Evolutionary conservation across 2,329 filamentous ascomycete genomes (phyloP).

Genomic region (Claviceps sp.): DNA sequence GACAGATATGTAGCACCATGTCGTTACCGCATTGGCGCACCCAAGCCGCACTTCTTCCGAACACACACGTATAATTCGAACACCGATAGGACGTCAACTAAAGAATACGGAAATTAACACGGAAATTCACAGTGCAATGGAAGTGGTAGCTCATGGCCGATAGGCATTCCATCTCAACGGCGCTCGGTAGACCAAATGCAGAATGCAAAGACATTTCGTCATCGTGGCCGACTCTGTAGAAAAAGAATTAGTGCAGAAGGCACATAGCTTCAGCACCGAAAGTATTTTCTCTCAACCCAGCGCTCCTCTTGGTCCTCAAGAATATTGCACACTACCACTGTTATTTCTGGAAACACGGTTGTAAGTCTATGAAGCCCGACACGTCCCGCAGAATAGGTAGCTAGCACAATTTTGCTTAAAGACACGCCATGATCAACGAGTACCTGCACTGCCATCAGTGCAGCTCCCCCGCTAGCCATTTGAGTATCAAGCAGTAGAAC

Average conservation of each 20-base stretch:
- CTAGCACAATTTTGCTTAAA: slow-evolving; percentile 76
- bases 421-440: slow-evolving; percentile 84
- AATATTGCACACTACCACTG: slow-evolving; percentile 72
- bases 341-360: slow-evolving; percentile 77
- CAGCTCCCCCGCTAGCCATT: slow-evolving; percentile 79
- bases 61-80: too few relatives aligned
- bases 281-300: slow-evolving; percentile 84
- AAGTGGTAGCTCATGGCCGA: background rate
- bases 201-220: background rate
- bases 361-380: slow-evolving; percentile 74
- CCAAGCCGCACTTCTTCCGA: too few relatives aligned
- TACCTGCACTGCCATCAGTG: slow-evolving; percentile 92
- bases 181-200: too few relatives aligned
- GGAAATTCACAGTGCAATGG: background rate
- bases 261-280: slow-evolving; percentile 52
- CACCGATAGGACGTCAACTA: background rate
- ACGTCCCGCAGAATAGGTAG: slow-evolving; percentile 80
- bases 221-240: background rate
- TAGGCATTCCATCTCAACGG: too few relatives aligned
- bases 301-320: slow-evolving; percentile 70
- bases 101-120: too few relatives aligned
- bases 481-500: slow-evolving; percentile 85
- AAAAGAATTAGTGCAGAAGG: background rate
- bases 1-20: too few relatives aligned
- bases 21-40: too few relatives aligned